These are phyloP conservation scores for Xylariaceae sp. DNA, from an alignment of 2,329 filamentous ascomycete species.

Conservation along the genomic window DNA sequence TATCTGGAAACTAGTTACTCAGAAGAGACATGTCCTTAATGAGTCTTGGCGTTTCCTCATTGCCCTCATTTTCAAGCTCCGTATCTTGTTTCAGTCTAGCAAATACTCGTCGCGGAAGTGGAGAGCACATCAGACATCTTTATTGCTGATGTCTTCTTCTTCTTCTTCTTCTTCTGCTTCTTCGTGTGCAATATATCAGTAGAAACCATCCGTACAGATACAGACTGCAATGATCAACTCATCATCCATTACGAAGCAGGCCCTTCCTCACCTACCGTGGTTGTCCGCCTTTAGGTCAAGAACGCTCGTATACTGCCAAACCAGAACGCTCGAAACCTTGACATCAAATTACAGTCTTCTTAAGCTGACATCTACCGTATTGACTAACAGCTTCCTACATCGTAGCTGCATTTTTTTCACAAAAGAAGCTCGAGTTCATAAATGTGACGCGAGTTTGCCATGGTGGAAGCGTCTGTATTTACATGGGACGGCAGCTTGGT, in stretches of 20 bases:
- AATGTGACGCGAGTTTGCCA: background rate
- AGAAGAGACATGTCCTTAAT: constrained; percentile 9
- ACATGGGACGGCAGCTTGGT: background rate
- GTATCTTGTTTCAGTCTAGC: background rate
- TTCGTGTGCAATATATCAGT: no score
- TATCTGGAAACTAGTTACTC: background rate
- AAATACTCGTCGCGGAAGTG: constrained; percentile 13
- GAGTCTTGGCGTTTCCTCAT: background rate
- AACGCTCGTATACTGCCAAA: background rate
- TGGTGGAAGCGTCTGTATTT: background rate
- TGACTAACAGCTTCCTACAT: background rate
- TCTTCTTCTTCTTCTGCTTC: no score
- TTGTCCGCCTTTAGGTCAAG: background rate
- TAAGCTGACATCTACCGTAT: background rate
- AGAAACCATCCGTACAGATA: background rate
- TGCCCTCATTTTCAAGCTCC: background rate
- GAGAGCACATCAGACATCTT: background rate
- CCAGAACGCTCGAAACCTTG: background rate
- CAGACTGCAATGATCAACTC: background rate
- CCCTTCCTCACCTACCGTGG: background rate
- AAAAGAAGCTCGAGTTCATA: background rate
- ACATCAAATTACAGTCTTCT: background rate
- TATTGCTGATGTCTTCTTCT: background rate
- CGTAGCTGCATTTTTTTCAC: background rate
- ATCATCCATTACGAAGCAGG: background rate